These are phyloP conservation scores for Populus euphratica DNA, from an alignment of 345 rosid genomes.

Conservation along the genomic window DNA sequence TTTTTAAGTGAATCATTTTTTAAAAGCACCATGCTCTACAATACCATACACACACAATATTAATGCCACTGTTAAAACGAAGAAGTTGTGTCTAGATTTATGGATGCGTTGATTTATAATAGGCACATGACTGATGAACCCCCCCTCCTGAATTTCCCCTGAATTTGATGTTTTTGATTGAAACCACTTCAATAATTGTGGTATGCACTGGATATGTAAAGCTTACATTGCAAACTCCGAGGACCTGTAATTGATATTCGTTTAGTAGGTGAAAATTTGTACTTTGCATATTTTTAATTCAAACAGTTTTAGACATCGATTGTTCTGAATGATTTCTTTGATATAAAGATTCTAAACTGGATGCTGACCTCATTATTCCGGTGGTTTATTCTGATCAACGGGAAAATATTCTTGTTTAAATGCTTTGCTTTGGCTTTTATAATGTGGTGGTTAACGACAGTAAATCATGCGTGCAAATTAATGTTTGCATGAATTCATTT, in stretches of 20 bases:
- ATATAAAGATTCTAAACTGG: neutral
- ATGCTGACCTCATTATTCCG: neutral
- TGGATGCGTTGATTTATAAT: neutral
- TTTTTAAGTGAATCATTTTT: no score
- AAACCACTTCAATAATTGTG: no score
- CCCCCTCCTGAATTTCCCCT: no score
- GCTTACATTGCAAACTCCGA: no score
- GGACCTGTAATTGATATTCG: neutral
- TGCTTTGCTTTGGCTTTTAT: neutral
- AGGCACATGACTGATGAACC: no score
- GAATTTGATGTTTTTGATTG: no score
- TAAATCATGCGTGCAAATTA: neutral
- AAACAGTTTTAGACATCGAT: neutral
- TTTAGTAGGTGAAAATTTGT: no score
- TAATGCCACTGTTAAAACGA: neutral
- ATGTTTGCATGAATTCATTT: neutral
- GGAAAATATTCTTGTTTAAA: neutral
- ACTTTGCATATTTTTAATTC: neutral
- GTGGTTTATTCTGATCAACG: neutral
- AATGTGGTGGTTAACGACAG: neutral
- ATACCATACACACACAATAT: no score
- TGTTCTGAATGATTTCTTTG: no score
- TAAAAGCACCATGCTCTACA: no score
- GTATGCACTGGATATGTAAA: no score
- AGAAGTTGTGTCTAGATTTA: neutral